Evolutionary conservation across 805 yeast genomes (phyloP), one percentile per base, ranked within the genome.

Genomic region (Scheffersomyces spartinae): DNA sequence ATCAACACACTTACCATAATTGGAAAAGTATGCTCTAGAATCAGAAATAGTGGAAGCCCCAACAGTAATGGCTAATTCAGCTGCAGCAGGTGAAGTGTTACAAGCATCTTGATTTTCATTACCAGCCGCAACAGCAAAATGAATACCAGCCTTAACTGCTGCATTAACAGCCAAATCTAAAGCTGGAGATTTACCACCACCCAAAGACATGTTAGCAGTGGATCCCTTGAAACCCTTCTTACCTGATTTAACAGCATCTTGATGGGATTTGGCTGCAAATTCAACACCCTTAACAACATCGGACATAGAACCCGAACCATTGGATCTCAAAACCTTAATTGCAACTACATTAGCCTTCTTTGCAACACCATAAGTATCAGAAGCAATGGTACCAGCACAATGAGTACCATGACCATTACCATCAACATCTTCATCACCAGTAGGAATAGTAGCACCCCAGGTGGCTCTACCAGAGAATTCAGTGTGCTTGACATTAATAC

Each of bases 321-420:
- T 74, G 16, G 83, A 73, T 55, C 77, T 72, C 52, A 83, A 64
- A 7, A 83, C 94, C 50, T 83, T 82, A 32, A 83, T 81, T 16
- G 93, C 93, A 40, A 79, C 84, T 28, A 83, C 52, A 12, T 74
- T 63, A 7, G 86, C 91, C 26, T 70, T 62, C 55, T 84, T 83
- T 29, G 94, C 86, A 28, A 83, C 82, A 58, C 95, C 95, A 37
- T 76, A 82, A 26, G 71, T 60, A 33, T 63, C 62, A 13, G 91
- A 79, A 26, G 77, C 95, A 42, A 86, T 82, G 18, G 93, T 84
- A 55, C 95, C 96, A n/a, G 95, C 94, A 60, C 93, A 83, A 47
- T 85, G 96, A 23, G 95, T 83, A 45, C 96, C 96, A 55, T 85
- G 96, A 26, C 95, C 96, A 43, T 82, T 80, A 27, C 84, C 91